Evolutionary conservation across 768 basidiomycete species (phyloP).

Genomic region (Lentinula guzmanii): DNA sequence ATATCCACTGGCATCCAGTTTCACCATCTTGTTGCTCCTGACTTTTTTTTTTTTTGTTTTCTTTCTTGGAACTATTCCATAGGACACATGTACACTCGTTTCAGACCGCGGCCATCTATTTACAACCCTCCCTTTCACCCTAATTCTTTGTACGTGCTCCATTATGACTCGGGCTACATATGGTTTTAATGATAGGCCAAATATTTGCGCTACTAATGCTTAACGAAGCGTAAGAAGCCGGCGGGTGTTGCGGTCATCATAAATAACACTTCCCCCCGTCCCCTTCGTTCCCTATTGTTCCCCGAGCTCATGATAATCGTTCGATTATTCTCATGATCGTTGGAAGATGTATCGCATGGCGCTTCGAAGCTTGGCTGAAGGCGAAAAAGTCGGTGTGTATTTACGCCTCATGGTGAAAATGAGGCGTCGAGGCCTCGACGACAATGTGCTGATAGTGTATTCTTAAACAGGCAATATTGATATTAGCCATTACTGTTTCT

Average conservation of each 20-base stretch:
- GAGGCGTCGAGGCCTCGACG: neutral
- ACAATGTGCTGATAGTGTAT: neutral
- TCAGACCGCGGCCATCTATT: neutral
- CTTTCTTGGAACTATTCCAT: neutral
- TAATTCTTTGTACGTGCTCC: neutral
- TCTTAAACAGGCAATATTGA: neutral
- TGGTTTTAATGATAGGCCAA: neutral
- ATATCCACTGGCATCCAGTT: neutral
- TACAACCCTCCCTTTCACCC: neutral
- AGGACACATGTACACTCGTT: neutral
- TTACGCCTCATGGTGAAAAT: neutral
- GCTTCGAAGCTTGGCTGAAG: neutral
- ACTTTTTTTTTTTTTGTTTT: neutral
- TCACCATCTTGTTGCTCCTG: neutral
- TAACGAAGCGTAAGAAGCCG: neutral
- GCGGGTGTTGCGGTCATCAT: neutral
- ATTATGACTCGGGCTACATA: neutral
- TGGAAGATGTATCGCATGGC: neutral
- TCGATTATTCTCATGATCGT: too few species aligned
- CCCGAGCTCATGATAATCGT: too few species aligned
- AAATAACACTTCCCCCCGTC: neutral
- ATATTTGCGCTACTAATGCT: neutral
- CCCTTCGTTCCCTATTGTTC: neutral
- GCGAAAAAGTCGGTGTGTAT: neutral
- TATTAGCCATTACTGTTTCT: neutral